A percentile compares a stretch with the other conserved stretches of the same genome.
phyloP scores from a whole-genome alignment of 306 rosid species.

The Castanea sativa region DNA sequence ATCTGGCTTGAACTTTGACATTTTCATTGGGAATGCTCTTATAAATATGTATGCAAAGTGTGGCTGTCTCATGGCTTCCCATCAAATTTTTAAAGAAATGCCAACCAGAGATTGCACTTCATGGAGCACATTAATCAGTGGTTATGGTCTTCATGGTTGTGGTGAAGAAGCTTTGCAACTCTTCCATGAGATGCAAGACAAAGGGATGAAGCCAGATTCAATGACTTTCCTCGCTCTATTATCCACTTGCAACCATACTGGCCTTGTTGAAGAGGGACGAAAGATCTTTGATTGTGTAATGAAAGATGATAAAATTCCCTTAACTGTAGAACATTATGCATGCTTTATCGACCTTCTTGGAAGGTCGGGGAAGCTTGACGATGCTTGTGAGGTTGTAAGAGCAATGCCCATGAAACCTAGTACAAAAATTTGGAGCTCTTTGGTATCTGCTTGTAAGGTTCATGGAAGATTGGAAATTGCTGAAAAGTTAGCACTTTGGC shows the following conservation, averaged over 20 bases:
- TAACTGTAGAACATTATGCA: slow-evolving; percentile 54
- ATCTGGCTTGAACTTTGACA: slow-evolving; percentile 38
- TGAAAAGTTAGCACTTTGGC: slow-evolving; percentile 43
- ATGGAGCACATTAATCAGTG: slow-evolving; percentile 53
- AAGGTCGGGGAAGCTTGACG: slow-evolving; percentile 61
- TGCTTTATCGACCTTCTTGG: slow-evolving; percentile 65
- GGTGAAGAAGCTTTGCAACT: slow-evolving; percentile 53
- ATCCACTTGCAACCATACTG: slow-evolving; percentile 70
- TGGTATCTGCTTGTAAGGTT: slow-evolving; percentile 59
- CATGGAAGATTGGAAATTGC: slow-evolving; percentile 58
- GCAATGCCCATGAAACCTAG: slow-evolving; percentile 61
- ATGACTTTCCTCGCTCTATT: slow-evolving; percentile 50
- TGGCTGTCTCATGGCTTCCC: slow-evolving; percentile 44
- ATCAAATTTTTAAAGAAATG: slow-evolving; percentile 48
- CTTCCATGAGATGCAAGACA: slow-evolving; percentile 53
- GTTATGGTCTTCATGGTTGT: slow-evolving; percentile 60
- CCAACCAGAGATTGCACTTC: slow-evolving; percentile 48
- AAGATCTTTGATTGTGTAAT: slow-evolving; percentile 35
- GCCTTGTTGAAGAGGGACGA: slow-evolving; percentile 57
- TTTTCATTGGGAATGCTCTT: slow-evolving; percentile 56
- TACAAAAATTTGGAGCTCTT: slow-evolving; percentile 56
- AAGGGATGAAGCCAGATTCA: slow-evolving; percentile 45
- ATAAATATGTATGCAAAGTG: slow-evolving; percentile 71
- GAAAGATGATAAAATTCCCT: slow-evolving; percentile 26
- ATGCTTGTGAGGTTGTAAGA: slow-evolving; percentile 48